Percentiles rank a stretch among this genome's conserved stretches.
phyloP scores from a whole-genome alignment of 139 green algal species.

The Limnomonas spitsbergensis region DNA sequence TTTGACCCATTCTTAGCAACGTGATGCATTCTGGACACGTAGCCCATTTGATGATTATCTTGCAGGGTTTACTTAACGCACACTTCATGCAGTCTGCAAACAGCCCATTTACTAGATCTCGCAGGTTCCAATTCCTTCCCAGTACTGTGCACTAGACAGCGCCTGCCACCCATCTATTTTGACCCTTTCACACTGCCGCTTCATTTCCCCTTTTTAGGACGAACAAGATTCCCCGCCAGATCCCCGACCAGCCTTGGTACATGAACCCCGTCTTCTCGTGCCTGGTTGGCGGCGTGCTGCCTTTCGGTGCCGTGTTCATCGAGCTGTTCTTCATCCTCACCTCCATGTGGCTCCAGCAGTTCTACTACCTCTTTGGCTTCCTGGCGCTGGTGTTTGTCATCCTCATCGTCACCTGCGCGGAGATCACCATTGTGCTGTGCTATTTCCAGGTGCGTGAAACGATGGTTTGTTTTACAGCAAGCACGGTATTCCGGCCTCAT shows the following conservation, averaged over 20 bases:
- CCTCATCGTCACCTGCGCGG: slow-evolving; percentile 93
- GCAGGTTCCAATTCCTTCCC: too few species aligned
- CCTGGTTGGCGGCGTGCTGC: slow-evolving; percentile 93
- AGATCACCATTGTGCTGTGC: slow-evolving; percentile 98
- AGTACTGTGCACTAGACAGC: too few species aligned
- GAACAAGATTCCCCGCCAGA: slow-evolving; percentile 98
- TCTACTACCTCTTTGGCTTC: slow-evolving; percentile 80
- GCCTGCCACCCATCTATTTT: too few species aligned
- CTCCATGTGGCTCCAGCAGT: slow-evolving; percentile 92
- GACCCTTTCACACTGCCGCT: too few species aligned
- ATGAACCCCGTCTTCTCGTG: slow-evolving; percentile 89
- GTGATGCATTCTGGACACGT: too few species aligned
- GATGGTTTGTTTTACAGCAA: too few species aligned
- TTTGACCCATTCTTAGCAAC: too few species aligned
- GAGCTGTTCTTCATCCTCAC: slow-evolving; percentile 99
- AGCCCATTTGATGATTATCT: too few species aligned
- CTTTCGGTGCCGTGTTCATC: slow-evolving; percentile 99
- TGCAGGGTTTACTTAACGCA: too few species aligned
- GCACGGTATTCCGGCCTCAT: too few species aligned
- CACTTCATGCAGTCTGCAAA: too few species aligned
- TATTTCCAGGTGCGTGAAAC: slow-evolving; percentile 35
- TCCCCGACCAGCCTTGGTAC: slow-evolving; percentile 97
- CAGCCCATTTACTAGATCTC: too few species aligned
- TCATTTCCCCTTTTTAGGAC: slow-evolving; percentile 82
- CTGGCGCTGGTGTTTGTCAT: slow-evolving; percentile 96